Evolutionary conservation across 176 grass and related monocot species (phyloP).

Genomic region (Carex cristatella): DNA sequence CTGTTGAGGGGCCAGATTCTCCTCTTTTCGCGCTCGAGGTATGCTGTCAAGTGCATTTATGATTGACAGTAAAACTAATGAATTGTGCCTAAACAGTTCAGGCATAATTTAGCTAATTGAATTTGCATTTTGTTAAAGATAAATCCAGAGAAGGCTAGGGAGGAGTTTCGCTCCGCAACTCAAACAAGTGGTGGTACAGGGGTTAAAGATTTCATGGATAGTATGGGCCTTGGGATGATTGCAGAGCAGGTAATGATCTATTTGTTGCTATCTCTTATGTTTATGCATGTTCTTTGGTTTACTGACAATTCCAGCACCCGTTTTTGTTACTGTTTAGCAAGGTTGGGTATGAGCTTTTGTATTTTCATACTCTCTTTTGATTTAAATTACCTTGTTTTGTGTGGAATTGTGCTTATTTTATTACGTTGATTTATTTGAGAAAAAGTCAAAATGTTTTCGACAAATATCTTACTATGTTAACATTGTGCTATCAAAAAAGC

Average conservation of each 20-base stretch:
- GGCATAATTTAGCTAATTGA: neutral
- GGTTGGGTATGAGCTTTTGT: neutral
- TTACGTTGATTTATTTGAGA: neutral
- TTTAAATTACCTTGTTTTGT: neutral
- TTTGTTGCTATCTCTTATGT: constrained; percentile 8
- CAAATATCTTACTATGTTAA: neutral
- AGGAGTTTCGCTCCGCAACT: constrained; percentile 71
- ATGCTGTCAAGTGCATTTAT: neutral
- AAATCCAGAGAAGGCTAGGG: constrained; percentile 85
- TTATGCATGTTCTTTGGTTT: constrained; percentile 7
- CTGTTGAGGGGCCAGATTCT: constrained; percentile 61
- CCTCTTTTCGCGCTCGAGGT: constrained; percentile 89
- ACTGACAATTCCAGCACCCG: neutral
- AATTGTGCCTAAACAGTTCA: neutral
- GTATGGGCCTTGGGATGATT: constrained; percentile 88
- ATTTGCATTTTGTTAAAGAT: constrained; percentile 41
- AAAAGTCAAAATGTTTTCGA: neutral
- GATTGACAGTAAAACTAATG: neutral
- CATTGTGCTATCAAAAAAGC: neutral
- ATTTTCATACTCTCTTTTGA: neutral
- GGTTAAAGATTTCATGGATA: constrained; percentile 96
- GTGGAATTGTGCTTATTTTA: neutral
- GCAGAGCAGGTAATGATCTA: constrained; percentile 54
- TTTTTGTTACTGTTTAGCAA: constrained; percentile 8
- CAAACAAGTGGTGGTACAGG: constrained; percentile 74